Evolutionary conservation across 2,329 filamentous ascomycete species (phyloP).

Genomic region (Arthrobotrys sinensis): DNA sequence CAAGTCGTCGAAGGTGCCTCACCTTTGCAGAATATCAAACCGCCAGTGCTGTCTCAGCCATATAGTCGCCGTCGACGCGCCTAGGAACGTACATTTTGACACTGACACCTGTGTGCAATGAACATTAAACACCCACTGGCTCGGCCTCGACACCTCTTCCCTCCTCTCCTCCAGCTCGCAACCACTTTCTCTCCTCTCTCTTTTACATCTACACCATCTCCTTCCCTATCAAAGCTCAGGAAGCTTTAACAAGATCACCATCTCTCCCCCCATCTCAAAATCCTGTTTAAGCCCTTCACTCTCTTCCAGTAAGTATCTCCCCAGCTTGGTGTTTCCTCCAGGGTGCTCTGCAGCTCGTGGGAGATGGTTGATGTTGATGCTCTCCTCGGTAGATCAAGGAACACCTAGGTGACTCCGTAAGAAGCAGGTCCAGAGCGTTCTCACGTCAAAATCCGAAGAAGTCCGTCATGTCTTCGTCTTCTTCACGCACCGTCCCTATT

Average conservation of each 20-base stretch:
- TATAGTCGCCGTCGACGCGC: no score
- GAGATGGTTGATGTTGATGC: background rate
- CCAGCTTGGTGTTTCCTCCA: background rate
- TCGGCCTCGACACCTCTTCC: background rate
- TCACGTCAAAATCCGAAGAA: background rate
- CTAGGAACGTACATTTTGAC: no score
- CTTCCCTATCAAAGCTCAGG: background rate
- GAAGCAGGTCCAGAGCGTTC: background rate
- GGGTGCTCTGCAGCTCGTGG: background rate
- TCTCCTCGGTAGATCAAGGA: background rate
- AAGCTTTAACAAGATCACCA: background rate
- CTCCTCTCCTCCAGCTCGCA: background rate
- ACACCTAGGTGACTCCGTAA: background rate
- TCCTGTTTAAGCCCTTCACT: background rate
- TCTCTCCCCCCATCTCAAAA: background rate
- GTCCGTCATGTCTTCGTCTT: background rate
- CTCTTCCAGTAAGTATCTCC: background rate
- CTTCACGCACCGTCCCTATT: no score
- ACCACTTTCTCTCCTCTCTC: background rate
- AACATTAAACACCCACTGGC: background rate
- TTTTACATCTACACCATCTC: background rate
- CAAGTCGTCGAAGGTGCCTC: no score
- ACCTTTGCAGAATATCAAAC: no score
- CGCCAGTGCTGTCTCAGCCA: no score
- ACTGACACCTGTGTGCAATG: no score